A percentile compares a stretch with the other conserved stretches of the same genome.
Conservation (phyloP, 495 filamentous ascomycete genomes). For the Glarea lozoyensis region DNA sequence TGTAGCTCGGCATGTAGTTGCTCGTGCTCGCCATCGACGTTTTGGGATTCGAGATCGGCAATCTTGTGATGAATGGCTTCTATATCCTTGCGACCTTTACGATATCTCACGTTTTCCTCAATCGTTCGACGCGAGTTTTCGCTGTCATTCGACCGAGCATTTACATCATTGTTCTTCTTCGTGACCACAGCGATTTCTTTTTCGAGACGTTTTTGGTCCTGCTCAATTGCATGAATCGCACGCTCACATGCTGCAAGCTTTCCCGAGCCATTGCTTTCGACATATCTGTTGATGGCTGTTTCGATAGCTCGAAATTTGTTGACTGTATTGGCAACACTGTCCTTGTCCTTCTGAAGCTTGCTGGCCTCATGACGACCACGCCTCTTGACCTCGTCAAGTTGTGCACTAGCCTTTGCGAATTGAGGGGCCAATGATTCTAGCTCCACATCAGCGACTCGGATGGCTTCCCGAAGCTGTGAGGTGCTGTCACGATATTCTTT, state of each 20-base stretch:
- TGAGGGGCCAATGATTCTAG: constrained; percentile 62
- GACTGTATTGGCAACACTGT: constrained; percentile 59
- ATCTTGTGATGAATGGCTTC: constrained; percentile 62
- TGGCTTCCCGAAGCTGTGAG: constrained; percentile 54
- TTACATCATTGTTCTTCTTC: constrained; percentile 64
- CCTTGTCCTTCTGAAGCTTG: constrained; percentile 61
- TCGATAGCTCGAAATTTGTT: constrained; percentile 68
- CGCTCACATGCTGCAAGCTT: constrained; percentile 60
- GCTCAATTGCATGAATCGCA: constrained; percentile 58
- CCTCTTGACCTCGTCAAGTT: constrained; percentile 64
- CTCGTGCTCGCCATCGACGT: constrained; percentile 73
- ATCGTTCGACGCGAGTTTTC: constrained; percentile 75
- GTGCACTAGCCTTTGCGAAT: constrained; percentile 61
- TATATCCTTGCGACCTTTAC: constrained; percentile 59
- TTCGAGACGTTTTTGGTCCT: constrained; percentile 55
- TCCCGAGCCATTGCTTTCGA: constrained; percentile 61
- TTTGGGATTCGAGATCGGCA: constrained; percentile 63
- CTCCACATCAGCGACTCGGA: constrained; percentile 58
- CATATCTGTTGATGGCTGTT: constrained; percentile 71
- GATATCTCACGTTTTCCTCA: constrained; percentile 76
- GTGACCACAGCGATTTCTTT: constrained; percentile 58
- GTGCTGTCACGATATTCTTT: constrained; percentile 63
- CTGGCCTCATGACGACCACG: constrained; percentile 66
- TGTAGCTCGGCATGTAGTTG: constrained; percentile 61
- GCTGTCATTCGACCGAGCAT: constrained; percentile 66